These are phyloP conservation scores for Apophysomyces ossiformis DNA, from an alignment of 371 early-diverging fungal species.

Conservation along the genomic window DNA sequence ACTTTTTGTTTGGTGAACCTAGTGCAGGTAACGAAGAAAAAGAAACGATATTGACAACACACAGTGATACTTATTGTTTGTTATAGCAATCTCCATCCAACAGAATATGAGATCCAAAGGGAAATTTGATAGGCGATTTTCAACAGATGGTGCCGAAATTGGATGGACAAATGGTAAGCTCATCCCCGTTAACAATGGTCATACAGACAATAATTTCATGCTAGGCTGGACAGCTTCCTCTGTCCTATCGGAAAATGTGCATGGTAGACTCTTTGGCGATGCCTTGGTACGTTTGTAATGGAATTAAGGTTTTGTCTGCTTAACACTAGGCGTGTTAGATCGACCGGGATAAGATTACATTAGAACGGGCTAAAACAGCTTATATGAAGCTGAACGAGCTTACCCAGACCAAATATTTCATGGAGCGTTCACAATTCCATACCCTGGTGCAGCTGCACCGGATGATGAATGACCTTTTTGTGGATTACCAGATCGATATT, in stretches of 20 bases:
- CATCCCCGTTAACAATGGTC: background rate
- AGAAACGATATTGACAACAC: background rate
- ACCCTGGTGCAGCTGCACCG: constrained; percentile 34
- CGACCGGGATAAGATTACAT: constrained; percentile 25
- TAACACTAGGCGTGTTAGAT: constrained; percentile 15
- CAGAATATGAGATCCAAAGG: constrained; percentile 14
- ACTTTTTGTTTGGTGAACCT: constrained; percentile 28
- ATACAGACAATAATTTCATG: background rate
- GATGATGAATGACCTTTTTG: constrained; percentile 32
- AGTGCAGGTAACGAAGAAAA: constrained; percentile 16
- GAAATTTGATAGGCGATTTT: constrained; percentile 18
- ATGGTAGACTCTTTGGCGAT: constrained; percentile 32
- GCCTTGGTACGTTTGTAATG: constrained; percentile 20
- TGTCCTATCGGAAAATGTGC: constrained; percentile 25
- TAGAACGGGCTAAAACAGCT: constrained; percentile 31
- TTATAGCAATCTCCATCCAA: constrained; percentile 10
- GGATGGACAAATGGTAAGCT: constrained; percentile 23
- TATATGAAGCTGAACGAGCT: constrained; percentile 30
- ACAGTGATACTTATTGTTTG: background rate
- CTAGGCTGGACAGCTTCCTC: constrained; percentile 36
- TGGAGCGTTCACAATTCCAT: constrained; percentile 18
- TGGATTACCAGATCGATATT: constrained; percentile 24
- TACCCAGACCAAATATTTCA: constrained; percentile 15
- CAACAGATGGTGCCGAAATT: constrained; percentile 18
- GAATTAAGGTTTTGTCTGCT: background rate